phyloP scores from a whole-genome alignment of 1,284 basidiomycete species.

The Cystobasidium slooffiae region DNA sequence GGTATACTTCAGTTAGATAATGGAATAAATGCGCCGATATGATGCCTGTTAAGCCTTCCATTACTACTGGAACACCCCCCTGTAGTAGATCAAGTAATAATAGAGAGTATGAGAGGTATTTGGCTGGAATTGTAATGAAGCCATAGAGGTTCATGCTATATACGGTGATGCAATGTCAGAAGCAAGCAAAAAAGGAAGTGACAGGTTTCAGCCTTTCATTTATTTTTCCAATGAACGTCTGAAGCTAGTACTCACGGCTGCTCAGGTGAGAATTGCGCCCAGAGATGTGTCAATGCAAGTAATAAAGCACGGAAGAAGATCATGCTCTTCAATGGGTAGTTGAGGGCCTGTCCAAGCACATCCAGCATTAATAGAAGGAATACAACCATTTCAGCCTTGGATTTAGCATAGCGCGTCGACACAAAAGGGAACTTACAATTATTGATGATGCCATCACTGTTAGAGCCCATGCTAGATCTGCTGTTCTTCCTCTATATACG shows the following conservation, averaged over 20 bases:
- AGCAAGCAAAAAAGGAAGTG: background rate
- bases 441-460: slow-evolving; percentile 64
- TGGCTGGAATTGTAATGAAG: slow-evolving; percentile 69
- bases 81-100: slow-evolving; percentile 56
- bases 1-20: slow-evolving; percentile 41
- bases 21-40: slow-evolving; percentile 26
- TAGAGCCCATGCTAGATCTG: slow-evolving; percentile 50
- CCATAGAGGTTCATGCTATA: slow-evolving; percentile 70
- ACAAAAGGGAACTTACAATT: slow-evolving; percentile 62
- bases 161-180: background rate
- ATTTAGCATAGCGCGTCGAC: background rate
- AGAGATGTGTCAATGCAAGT: slow-evolving; percentile 70
- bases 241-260: slow-evolving; percentile 57
- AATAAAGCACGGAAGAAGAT: slow-evolving; percentile 71
- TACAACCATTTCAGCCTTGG: background rate
- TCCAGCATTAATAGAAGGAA: background rate
- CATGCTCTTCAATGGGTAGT: slow-evolving; percentile 67
- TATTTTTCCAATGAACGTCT: background rate
- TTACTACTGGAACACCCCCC: slow-evolving; percentile 35
- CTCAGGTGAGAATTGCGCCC: slow-evolving; percentile 69
- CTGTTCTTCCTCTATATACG: background rate
- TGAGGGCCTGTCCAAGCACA: slow-evolving; percentile 62
- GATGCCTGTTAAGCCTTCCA: slow-evolving; percentile 41
- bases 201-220: background rate
- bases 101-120: slow-evolving; percentile 75